Evolutionary conservation across 805 yeast species (phyloP).

Genomic region (Cyberlindnera euphorbiae): DNA sequence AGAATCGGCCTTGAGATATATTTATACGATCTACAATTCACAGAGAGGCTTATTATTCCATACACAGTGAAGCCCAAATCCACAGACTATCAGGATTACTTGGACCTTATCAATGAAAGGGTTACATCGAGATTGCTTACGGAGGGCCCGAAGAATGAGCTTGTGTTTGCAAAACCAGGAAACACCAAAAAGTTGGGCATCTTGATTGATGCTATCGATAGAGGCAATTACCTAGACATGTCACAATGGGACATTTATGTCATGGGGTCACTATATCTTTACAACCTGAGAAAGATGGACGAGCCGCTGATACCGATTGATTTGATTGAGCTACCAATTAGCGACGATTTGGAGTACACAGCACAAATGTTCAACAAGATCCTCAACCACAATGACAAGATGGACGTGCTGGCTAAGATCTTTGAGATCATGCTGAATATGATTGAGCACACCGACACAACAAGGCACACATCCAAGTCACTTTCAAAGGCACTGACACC

Average conservation of each 20-base stretch:
- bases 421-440: conserved; percentile 44
- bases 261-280: conserved; percentile 37
- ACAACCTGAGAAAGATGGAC: conserved; percentile 48
- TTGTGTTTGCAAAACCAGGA: conserved; percentile 55
- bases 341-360: conserved; percentile 44
- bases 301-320: conserved; percentile 48
- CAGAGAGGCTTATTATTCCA: conserved; percentile 46
- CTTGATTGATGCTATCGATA: conserved; percentile 42
- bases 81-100: conserved; percentile 30
- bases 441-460: conserved; percentile 30
- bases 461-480: conserved; percentile 36
- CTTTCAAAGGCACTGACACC: conserved; percentile 31
- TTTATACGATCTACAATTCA: conserved; percentile 54
- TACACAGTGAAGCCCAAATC: conserved; percentile 28
- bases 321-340: conserved; percentile 47
- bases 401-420: conserved; percentile 34
- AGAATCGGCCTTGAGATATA: conserved; percentile 76
- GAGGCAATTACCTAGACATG: conserved; percentile 54
- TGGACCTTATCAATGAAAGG: conserved; percentile 42
- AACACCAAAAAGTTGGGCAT: conserved; percentile 41
- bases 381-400: conserved; percentile 25
- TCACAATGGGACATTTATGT: conserved; percentile 59
- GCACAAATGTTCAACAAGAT: conserved; percentile 31
- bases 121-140: conserved; percentile 43
- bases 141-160: conserved; percentile 35